Evolutionary conservation across 148 eudicot species (phyloP).

Genomic region (Camellia sinensis): DNA sequence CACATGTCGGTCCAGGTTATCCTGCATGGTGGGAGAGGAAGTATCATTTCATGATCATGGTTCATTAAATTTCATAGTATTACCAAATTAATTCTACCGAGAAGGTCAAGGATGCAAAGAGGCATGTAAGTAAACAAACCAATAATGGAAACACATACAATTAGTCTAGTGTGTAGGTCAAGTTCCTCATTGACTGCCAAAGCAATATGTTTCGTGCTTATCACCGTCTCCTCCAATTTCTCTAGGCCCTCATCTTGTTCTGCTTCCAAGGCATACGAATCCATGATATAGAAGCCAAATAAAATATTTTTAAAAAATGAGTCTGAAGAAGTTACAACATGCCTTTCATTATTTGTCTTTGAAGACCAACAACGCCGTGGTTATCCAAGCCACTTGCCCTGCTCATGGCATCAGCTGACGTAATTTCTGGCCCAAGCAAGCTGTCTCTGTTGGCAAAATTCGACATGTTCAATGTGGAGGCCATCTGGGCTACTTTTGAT

Average conservation of each 20-base stretch:
- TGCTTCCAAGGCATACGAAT: conserved; percentile 34
- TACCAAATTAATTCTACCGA: neutral
- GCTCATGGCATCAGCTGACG: conserved; percentile 75
- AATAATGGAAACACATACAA: conserved; percentile 39
- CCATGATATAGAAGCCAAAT: neutral
- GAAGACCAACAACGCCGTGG: conserved; percentile 74
- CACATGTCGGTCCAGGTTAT: conserved; percentile 74
- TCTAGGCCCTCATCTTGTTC: conserved; percentile 98
- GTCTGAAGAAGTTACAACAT: conserved; percentile 10
- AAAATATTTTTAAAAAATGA: neutral
- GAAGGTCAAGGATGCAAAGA: neutral
- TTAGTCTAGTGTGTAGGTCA: conserved; percentile 72
- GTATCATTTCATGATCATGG: neutral
- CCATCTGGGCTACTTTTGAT: conserved; percentile 87
- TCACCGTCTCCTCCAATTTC: conserved; percentile 77
- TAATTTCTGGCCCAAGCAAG: conserved; percentile 79
- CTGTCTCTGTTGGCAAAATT: conserved; percentile 80
- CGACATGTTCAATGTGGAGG: conserved; percentile 83
- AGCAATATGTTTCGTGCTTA: conserved; percentile 91
- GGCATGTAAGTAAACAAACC: neutral
- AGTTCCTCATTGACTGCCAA: conserved; percentile 95
- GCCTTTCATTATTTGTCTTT: conserved; percentile 90
- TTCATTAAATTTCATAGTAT: neutral
- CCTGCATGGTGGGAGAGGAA: conserved; percentile 38
- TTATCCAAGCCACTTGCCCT: conserved; percentile 74